Conservation (phyloP, 257 asterid genomes). For the Solanum ossicruentum region DNA sequence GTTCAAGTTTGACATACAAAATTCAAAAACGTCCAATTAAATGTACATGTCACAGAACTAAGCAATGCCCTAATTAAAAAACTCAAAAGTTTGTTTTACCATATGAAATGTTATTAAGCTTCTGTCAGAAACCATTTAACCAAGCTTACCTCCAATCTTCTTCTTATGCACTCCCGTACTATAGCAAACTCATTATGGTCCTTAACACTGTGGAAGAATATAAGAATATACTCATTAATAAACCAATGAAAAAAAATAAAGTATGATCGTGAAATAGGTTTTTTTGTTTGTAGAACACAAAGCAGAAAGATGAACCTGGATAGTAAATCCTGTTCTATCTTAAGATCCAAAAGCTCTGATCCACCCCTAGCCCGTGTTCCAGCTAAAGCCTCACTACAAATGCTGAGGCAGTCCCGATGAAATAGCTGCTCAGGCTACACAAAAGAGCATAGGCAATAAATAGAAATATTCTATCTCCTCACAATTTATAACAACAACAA, state of each 20-base stretch:
- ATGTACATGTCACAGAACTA: background rate
- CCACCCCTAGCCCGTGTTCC: slow-evolving; percentile 90
- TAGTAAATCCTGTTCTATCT: slow-evolving; percentile 78
- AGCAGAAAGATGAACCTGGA: slow-evolving; percentile 43
- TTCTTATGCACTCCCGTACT: slow-evolving; percentile 73
- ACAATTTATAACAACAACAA: background rate
- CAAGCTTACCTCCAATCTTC: slow-evolving; percentile 67
- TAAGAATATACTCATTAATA: background rate
- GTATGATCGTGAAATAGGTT: background rate
- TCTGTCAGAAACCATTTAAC: background rate
- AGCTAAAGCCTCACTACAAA: slow-evolving; percentile 93
- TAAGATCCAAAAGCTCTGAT: slow-evolving; percentile 60
- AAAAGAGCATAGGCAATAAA: slow-evolving; percentile 4
- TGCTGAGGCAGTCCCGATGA: slow-evolving; percentile 51
- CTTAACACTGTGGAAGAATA: slow-evolving; percentile 44
- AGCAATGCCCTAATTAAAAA: background rate
- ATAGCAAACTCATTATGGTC: slow-evolving; percentile 85
- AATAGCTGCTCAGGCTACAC: slow-evolving; percentile 88
- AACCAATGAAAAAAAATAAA: background rate
- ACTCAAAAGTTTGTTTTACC: background rate
- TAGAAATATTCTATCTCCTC: background rate
- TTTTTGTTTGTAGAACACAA: background rate
- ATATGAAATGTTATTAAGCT: background rate
- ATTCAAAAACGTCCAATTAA: background rate
- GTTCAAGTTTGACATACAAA: background rate